phyloP scores from a whole-genome alignment of 2,329 filamentous ascomycete genomes.

The Botrytis tulipae region DNA sequence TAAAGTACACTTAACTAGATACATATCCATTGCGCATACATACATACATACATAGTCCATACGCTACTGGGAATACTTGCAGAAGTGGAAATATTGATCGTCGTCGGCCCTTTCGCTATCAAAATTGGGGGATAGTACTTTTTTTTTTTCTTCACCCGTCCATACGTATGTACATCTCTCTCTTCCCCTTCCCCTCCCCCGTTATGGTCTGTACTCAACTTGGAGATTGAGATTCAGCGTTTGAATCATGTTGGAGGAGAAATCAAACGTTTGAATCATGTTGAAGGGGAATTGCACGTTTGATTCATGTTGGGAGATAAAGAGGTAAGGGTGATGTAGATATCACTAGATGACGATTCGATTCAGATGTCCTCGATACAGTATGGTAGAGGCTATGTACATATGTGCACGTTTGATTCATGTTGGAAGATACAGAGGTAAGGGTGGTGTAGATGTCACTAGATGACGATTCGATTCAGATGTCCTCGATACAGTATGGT shows the following conservation, averaged over 20 bases:
- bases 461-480: constrained; percentile 1
- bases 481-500: background rate
- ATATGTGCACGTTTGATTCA: background rate
- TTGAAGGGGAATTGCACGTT: background rate
- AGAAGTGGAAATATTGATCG: constrained; percentile 11
- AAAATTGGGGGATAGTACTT: background rate
- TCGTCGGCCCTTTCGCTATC: constrained; percentile 5
- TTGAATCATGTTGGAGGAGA: background rate
- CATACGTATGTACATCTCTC: background rate
- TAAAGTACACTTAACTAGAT: background rate
- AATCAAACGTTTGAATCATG: background rate
- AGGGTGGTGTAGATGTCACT: background rate
- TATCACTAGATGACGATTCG: background rate
- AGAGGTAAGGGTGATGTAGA: background rate
- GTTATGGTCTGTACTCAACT: background rate
- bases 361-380: background rate
- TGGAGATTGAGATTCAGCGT: background rate
- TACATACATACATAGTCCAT: background rate
- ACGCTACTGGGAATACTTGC: background rate
- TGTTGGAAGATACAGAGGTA: background rate
- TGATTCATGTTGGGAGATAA: background rate
- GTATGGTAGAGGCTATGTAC: background rate
- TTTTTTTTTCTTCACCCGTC: background rate
- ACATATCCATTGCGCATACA: background rate
- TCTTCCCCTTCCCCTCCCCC: background rate